These are phyloP conservation scores for Teratosphaeria epicoccoides DNA, from an alignment of 2,329 filamentous ascomycete genomes.

Conservation along the genomic window DNA sequence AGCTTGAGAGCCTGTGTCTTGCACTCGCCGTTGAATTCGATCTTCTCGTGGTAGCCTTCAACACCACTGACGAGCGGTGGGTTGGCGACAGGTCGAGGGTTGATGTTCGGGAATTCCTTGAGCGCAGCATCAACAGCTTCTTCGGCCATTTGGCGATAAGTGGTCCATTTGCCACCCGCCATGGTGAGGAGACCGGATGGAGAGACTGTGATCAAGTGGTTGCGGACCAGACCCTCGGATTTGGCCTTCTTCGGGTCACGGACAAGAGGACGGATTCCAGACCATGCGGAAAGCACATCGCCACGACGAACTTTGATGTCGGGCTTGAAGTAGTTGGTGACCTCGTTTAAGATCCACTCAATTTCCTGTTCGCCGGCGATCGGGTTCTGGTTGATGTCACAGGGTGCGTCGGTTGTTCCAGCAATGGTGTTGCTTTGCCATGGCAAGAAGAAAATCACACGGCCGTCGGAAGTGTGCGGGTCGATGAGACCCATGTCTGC, in stretches of 20 bases:
- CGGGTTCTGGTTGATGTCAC: constrained; percentile 60
- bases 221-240: constrained; percentile 78
- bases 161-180: constrained; percentile 86
- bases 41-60: constrained; percentile 58
- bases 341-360: constrained; percentile 76
- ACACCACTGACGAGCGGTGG: constrained; percentile 57
- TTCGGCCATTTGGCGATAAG: constrained; percentile 86
- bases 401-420: constrained; percentile 74
- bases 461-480: constrained; percentile 73
- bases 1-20: constrained; percentile 76
- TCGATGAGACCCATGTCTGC: constrained; percentile 82
- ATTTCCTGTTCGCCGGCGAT: constrained; percentile 74
- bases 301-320: constrained; percentile 76
- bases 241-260: constrained; percentile 77
- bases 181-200: constrained; percentile 70
- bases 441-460: constrained; percentile 86
- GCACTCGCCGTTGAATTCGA: constrained; percentile 61
- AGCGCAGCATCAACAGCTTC: constrained; percentile 77
- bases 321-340: constrained; percentile 69
- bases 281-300: constrained; percentile 85
- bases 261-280: constrained; percentile 75
- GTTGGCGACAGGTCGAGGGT: constrained; percentile 46
- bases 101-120: constrained; percentile 50
- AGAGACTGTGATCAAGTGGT: constrained; percentile 74
- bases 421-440: constrained; percentile 92